Conservation (phyloP, 306 rosid genomes). For the Morella rubra region DNA sequence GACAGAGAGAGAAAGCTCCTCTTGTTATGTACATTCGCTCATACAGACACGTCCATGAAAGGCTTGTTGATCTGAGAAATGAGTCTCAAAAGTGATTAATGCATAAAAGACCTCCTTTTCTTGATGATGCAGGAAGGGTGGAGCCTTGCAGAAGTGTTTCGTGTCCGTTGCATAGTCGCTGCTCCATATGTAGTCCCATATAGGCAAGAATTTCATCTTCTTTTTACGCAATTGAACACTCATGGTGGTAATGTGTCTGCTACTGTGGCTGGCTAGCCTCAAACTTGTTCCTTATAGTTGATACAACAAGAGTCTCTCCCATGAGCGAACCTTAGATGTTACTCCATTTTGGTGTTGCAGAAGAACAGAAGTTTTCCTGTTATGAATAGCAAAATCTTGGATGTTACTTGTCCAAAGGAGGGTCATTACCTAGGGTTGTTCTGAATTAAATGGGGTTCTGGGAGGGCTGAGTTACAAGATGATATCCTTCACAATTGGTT, state of each 20-base stretch:
- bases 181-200: conserved; percentile 88
- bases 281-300: neutral
- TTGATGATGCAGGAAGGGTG: conserved; percentile 80
- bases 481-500: neutral
- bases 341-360: neutral
- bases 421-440: neutral
- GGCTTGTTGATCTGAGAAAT: neutral
- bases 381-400: neutral
- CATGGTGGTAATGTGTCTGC: neutral
- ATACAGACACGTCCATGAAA: neutral
- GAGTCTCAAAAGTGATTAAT: neutral
- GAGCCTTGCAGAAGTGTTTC: conserved; percentile 74
- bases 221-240: conserved; percentile 14
- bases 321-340: neutral
- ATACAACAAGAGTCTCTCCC: neutral
- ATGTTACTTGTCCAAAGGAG: neutral
- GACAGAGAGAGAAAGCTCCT: no score
- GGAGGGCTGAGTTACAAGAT: neutral
- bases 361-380: neutral
- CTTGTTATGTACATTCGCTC: neutral
- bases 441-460: neutral
- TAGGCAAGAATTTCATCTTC: conserved; percentile 35
- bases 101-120: conserved; percentile 21
- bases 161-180: conserved; percentile 66
- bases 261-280: conserved; percentile 1